Conservation (phyloP, 2,329 filamentous ascomycete species). For the Periconia sp. region DNA sequence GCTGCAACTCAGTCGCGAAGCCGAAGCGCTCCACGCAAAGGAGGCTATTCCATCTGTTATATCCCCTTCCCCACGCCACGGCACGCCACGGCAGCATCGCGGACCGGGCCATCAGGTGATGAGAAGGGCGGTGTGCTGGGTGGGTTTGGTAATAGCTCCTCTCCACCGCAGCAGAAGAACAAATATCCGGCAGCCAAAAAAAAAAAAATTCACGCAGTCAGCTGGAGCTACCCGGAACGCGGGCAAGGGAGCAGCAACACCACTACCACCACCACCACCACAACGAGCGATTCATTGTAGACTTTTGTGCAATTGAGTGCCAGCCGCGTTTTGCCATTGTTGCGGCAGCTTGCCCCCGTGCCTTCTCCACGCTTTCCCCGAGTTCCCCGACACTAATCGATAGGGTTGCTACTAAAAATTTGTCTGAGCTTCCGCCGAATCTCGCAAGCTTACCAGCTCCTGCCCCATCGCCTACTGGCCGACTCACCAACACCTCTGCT, state of each 20-base stretch:
- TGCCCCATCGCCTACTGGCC: constrained; percentile 15
- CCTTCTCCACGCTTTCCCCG: constrained; percentile 40
- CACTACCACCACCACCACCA: no score
- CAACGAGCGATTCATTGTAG: background rate
- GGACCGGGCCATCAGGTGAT: constrained; percentile 19
- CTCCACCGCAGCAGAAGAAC: constrained; percentile 6
- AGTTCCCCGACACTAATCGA: constrained; percentile 27
- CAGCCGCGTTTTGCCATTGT: background rate
- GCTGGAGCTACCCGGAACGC: background rate
- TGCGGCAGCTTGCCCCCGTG: constrained; percentile 12
- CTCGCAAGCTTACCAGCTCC: constrained; percentile 13
- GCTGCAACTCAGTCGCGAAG: no score
- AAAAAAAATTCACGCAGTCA: constrained; percentile 5
- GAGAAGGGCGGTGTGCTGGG: constrained; percentile 14
- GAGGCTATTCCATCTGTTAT: no score
- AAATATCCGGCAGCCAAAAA: constrained; percentile 1
- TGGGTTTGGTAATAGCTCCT: constrained; percentile 5
- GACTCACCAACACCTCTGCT: constrained; percentile 26
- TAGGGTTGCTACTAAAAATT: constrained; percentile 23
- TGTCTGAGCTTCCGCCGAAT: constrained; percentile 27
- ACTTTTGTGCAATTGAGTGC: background rate
- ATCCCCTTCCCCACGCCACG: no score
- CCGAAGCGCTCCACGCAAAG: no score
- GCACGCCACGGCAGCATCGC: constrained; percentile 13
- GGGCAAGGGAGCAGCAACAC: no score